Evolutionary conservation across 768 basidiomycete species (phyloP), one percentile per base, ranked within the genome.

Genomic region (Suillus clintonianus): DNA sequence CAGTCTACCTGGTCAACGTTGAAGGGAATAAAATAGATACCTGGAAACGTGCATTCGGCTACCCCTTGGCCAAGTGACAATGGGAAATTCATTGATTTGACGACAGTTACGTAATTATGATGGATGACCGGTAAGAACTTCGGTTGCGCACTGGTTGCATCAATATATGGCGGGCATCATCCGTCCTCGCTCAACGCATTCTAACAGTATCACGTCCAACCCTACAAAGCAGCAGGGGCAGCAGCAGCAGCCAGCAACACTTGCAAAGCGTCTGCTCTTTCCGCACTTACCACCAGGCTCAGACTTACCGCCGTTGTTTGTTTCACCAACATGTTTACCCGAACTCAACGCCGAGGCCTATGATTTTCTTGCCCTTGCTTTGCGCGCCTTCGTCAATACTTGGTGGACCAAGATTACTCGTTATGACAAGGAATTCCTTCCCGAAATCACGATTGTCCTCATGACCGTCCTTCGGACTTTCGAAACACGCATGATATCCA

Each of bases 351-450:
- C 82, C 6, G 74, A 76, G 63, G 71, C 55, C 8, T 94, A 94
- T 70, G 90, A 94, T 75, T 81, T 94, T 63, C 80, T 94, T 37
- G 92, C 94, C 0, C 88, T 94, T 63, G 84, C 88, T 11, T 82
- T 95, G 27, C 84, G 93, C 39, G 92, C 92, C 7, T 90, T 83
- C 69, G 86, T 95, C 42, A 85, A 87, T 54, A 89, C 91, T 2
- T 95, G 93, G 94, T 95, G 93, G 91, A 82, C 89, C 37, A 91
- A 87, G 70, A 82, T 95, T 60, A 86, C 92, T 1, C 85, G 90
- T 64, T 91, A 92, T 65, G 93, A 95, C 83, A 92, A 86, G 70
- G 89, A 92, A 61, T 83, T 95, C 62, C 83, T 94, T 32, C 89
- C 91, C 27, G 85, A 90, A 66, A 85, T 94, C 57, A 82, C 88